These are phyloP conservation scores for Russula virescens DNA, from an alignment of 768 basidiomycete genomes.

Conservation along the genomic window DNA sequence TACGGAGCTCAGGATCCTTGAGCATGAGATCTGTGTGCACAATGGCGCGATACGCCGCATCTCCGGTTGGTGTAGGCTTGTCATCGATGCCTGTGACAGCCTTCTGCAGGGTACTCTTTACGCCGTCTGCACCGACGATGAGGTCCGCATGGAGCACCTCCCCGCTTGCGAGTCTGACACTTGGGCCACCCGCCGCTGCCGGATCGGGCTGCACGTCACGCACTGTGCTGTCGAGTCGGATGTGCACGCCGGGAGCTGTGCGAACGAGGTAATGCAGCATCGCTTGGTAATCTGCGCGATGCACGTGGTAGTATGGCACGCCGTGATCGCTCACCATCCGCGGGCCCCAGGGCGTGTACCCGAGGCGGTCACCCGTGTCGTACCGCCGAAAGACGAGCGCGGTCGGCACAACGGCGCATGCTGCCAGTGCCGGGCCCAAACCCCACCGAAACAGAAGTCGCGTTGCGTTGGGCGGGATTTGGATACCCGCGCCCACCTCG, in stretches of 20 bases:
- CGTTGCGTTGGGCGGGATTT: slow-evolving; percentile 38
- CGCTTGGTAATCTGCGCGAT: slow-evolving; percentile 40
- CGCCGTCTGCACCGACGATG: slow-evolving; percentile 37
- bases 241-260: slow-evolving; percentile 29
- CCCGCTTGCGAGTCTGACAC: slow-evolving; percentile 33
- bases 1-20: slow-evolving; percentile 45
- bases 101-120: slow-evolving; percentile 46
- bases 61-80: slow-evolving; percentile 47
- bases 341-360: slow-evolving; percentile 35
- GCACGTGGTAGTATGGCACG: slow-evolving; percentile 39
- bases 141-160: slow-evolving; percentile 35
- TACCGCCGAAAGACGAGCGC: slow-evolving; percentile 37
- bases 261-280: slow-evolving; percentile 34
- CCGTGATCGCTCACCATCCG: slow-evolving; percentile 31
- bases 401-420: slow-evolving; percentile 34
- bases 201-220: slow-evolving; percentile 31
- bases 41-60: slow-evolving; percentile 55
- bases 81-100: slow-evolving; percentile 43
- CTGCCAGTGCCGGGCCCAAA: slow-evolving; percentile 30
- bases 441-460: slow-evolving; percentile 38
- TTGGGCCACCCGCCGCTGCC: slow-evolving; percentile 24
- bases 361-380: slow-evolving; percentile 34
- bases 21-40: slow-evolving; percentile 43
- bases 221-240: slow-evolving; percentile 34
- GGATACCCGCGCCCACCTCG: slow-evolving; percentile 41